Conservation (phyloP, 306 rosid species). For the Rosa lucieae region DNA sequence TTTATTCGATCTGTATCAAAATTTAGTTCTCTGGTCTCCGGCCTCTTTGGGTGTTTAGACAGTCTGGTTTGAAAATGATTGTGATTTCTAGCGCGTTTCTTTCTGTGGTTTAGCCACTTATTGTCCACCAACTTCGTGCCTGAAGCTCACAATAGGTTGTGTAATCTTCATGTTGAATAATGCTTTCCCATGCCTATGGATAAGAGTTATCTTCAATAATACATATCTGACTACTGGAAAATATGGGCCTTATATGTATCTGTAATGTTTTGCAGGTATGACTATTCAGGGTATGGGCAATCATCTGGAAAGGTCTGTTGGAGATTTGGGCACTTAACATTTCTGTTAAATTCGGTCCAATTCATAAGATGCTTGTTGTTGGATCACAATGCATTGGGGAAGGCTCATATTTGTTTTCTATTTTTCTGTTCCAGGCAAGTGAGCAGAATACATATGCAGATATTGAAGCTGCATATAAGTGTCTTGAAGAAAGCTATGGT, state of each 20-base stretch:
- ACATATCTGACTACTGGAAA: neutral
- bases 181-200: neutral
- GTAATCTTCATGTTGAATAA: neutral
- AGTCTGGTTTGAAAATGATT: conserved; percentile 4
- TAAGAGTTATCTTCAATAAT: neutral
- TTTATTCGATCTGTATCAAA: conserved; percentile 5
- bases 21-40: neutral
- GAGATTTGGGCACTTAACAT: conserved; percentile 17
- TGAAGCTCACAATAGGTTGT: neutral
- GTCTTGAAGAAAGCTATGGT: conserved; percentile 91
- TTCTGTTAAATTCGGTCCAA: neutral
- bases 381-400: conserved; percentile 25
- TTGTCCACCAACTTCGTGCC: conserved; percentile 21
- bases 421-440: conserved; percentile 63
- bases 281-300: conserved; percentile 92
- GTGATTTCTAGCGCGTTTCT: neutral
- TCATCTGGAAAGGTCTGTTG: conserved; percentile 92
- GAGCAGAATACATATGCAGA: conserved; percentile 96
- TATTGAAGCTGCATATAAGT: conserved; percentile 86
- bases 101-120: conserved; percentile 2
- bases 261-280: conserved; percentile 66
- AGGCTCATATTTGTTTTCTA: conserved; percentile 28
- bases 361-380: conserved; percentile 19
- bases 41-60: conserved; percentile 5
- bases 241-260: conserved; percentile 17